Conservation (phyloP, 2,329 filamentous ascomycete species). For the Phoma herbarum region DNA sequence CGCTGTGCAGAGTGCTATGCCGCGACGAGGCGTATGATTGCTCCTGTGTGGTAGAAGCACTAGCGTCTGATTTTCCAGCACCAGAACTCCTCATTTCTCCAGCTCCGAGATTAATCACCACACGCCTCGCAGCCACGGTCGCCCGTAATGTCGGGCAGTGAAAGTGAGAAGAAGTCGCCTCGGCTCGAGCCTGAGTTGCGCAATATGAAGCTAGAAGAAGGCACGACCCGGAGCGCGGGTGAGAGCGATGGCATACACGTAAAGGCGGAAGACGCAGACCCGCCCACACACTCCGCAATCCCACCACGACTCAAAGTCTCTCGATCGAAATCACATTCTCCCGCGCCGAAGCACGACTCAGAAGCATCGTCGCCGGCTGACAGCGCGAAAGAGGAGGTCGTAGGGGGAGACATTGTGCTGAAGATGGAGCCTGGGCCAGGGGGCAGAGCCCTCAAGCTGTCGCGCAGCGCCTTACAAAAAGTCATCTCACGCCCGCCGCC, state of each 20-base stretch:
- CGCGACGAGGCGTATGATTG: slow-evolving; percentile 38
- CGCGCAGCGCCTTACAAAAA: slow-evolving; percentile 78
- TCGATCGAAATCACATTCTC: slow-evolving; percentile 45
- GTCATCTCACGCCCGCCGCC: slow-evolving; percentile 67
- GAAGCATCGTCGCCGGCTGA: slow-evolving; percentile 50
- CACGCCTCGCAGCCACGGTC: slow-evolving; percentile 24
- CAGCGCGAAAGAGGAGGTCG: slow-evolving; percentile 60
- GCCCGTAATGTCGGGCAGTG: slow-evolving; percentile 52
- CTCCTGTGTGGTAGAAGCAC: slow-evolving; percentile 31
- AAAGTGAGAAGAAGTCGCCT: slow-evolving; percentile 46
- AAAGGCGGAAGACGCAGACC: slow-evolving; percentile 42
- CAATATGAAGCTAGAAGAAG: slow-evolving; percentile 58
- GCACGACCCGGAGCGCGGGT: slow-evolving; percentile 32
- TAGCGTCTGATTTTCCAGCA: slow-evolving; percentile 29
- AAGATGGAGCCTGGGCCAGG: slow-evolving; percentile 66
- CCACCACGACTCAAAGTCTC: slow-evolving; percentile 38
- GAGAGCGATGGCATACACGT: slow-evolving; percentile 35
- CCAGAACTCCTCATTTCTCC: slow-evolving; percentile 26
- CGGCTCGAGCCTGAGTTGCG: slow-evolving; percentile 55
- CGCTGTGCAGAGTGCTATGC: slow-evolving; percentile 30
- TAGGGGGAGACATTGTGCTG: slow-evolving; percentile 68
- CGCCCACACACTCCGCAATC: slow-evolving; percentile 41
- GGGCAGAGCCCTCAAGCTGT: slow-evolving; percentile 71
- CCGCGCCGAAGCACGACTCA: slow-evolving; percentile 42
- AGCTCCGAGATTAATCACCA: slow-evolving; percentile 24